These are phyloP conservation scores for Coniella vitis DNA, from an alignment of 2,329 filamentous ascomycete genomes.

Conservation along the genomic window DNA sequence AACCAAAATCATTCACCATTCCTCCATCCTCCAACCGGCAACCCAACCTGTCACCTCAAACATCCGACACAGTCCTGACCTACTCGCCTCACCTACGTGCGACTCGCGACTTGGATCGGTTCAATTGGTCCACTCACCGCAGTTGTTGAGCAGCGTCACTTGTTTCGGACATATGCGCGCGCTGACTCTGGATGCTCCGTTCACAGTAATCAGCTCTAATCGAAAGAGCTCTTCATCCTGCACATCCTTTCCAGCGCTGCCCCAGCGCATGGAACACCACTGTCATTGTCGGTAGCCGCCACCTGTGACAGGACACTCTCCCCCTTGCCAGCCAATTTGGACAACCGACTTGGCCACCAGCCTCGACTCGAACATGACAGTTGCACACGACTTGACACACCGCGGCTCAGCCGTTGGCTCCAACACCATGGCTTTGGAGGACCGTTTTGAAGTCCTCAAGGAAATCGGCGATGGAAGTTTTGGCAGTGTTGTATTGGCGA, in stretches of 20 bases:
- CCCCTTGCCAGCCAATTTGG: slow-evolving; percentile 2
- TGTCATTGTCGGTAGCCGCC: background rate
- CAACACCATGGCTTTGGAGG: slow-evolving; percentile 61
- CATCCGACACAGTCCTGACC: background rate
- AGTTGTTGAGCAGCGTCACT: slow-evolving; percentile 4
- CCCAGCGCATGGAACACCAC: background rate
- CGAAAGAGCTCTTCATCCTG: slow-evolving; percentile 11
- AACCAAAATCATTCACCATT: background rate
- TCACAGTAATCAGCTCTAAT: slow-evolving; percentile 15
- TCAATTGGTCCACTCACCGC: background rate
- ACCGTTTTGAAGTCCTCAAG: slow-evolving; percentile 94
- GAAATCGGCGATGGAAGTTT: slow-evolving; percentile 99
- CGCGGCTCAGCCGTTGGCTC: slow-evolving; percentile 54
- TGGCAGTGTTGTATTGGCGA: slow-evolving; percentile 86
- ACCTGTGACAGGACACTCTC: background rate
- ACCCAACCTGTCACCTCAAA: slow-evolving; percentile 7
- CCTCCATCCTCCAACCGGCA: slow-evolving; percentile 6
- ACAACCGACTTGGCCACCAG: slow-evolving; percentile 2
- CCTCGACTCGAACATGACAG: slow-evolving; percentile 60
- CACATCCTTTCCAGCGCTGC: background rate
- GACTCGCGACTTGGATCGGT: slow-evolving; percentile 1
- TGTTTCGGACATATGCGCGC: slow-evolving; percentile 5
- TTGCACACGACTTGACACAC: slow-evolving; percentile 65
- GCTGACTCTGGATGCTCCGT: slow-evolving; percentile 14
- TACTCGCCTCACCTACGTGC: background rate